Evolutionary conservation across 1,284 basidiomycete genomes (phyloP).

Genomic region (Thelephora terrestris): DNA sequence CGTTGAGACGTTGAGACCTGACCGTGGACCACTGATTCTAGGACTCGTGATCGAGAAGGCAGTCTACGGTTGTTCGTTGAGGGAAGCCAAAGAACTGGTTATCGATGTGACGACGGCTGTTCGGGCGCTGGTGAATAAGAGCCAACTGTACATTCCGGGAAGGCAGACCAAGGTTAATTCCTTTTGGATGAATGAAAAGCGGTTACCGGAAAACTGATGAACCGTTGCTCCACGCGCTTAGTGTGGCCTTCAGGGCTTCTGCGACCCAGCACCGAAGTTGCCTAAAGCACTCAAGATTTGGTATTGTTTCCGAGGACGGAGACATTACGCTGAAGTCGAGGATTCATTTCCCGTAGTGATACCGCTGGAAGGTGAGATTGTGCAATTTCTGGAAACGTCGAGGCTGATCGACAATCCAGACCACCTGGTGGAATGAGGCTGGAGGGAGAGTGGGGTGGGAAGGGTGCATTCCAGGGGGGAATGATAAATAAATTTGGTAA

Average conservation of each 20-base stretch:
- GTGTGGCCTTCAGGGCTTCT: conserved; percentile 66
- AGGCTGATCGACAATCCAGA: conserved; percentile 5
- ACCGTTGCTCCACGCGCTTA: conserved; percentile 18
- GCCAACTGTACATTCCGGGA: conserved; percentile 72
- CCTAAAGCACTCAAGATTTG: conserved; percentile 60
- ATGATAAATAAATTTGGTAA: no score
- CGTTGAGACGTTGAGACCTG: not conserved
- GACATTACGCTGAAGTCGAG: conserved; percentile 70
- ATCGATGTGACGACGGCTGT: conserved; percentile 75
- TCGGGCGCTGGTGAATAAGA: conserved; percentile 73
- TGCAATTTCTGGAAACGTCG: not conserved
- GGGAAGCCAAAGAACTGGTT: conserved; percentile 39
- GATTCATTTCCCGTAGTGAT: conserved; percentile 65
- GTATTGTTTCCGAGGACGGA: conserved; percentile 67
- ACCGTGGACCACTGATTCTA: conserved; percentile 15
- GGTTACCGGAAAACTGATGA: not conserved
- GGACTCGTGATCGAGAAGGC: conserved; percentile 70
- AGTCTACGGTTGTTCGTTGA: conserved; percentile 45
- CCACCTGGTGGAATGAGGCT: conserved; percentile 8
- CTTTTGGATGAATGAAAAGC: not conserved
- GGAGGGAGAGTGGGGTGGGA: no score
- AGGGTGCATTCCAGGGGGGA: no score
- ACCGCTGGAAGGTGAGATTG: conserved; percentile 55
- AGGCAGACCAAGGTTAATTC: conserved; percentile 51
- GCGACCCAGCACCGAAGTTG: conserved; percentile 61